A percentile compares a stretch with the other conserved stretches of the same genome.
phyloP scores from a whole-genome alignment of 2,329 filamentous ascomycete genomes.

The Hymenoscyphus infarciens region DNA sequence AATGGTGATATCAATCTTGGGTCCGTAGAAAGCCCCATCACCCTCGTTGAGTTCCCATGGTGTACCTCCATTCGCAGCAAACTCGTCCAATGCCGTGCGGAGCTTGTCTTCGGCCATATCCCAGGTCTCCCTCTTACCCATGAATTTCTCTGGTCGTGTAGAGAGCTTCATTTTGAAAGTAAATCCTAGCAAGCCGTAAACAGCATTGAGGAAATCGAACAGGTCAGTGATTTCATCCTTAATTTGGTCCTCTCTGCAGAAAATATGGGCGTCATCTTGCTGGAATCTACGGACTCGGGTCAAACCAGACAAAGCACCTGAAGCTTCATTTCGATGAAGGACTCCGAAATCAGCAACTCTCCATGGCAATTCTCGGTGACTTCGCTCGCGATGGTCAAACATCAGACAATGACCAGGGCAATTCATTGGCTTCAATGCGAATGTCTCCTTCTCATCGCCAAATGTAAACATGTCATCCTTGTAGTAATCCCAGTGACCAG shows the following conservation, averaged over 20 bases:
- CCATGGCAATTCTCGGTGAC: constrained; percentile 86
- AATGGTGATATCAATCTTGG: constrained; percentile 97
- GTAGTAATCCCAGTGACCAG: constrained; percentile 92
- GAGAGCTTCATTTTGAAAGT: constrained; percentile 94
- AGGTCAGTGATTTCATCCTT: constrained; percentile 72
- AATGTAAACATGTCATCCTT: constrained; percentile 96
- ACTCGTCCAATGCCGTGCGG: constrained; percentile 73
- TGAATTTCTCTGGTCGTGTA: constrained; percentile 81
- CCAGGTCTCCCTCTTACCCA: constrained; percentile 86
- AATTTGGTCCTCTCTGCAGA: constrained; percentile 80
- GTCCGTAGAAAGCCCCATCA: constrained; percentile 96
- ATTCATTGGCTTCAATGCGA: constrained; percentile 95
- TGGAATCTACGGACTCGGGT: constrained; percentile 92
- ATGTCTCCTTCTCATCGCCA: constrained; percentile 75
- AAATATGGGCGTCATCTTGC: constrained; percentile 95
- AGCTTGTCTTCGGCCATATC: constrained; percentile 81
- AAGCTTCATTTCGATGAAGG: constrained; percentile 91
- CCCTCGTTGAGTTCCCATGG: constrained; percentile 90
- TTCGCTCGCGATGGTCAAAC: constrained; percentile 77
- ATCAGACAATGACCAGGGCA: constrained; percentile 92
- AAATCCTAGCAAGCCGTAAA: constrained; percentile 82
- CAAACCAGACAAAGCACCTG: constrained; percentile 83
- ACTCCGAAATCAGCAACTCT: constrained; percentile 95
- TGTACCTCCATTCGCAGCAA: constrained; percentile 57
- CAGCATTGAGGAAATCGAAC: constrained; percentile 79